Evolutionary conservation across 1,284 basidiomycete species (phyloP).

Genomic region (Mycena sp.): DNA sequence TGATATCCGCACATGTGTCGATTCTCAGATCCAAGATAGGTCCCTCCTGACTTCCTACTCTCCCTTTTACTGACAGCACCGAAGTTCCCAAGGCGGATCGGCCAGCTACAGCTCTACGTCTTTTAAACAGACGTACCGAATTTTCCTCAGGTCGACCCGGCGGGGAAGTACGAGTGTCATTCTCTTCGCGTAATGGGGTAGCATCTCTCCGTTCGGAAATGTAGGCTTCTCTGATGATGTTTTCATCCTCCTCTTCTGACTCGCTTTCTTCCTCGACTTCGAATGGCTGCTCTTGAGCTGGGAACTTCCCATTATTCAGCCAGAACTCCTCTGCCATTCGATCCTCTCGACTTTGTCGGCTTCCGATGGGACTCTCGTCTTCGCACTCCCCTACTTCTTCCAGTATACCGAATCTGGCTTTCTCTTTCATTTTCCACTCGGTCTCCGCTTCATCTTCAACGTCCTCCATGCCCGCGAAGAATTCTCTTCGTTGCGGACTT

Average conservation of each 20-base stretch:
- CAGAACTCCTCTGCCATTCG: slow-evolving; percentile 1
- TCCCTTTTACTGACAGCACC: slow-evolving; percentile 26
- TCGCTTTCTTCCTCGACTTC: neutral
- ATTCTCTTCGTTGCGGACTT: no score
- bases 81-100: slow-evolving; percentile 23
- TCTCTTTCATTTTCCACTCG: no score
- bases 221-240: neutral
- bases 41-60: neutral
- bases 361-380: neutral
- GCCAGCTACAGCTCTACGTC: neutral
- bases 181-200: neutral
- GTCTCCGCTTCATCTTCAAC: no score
- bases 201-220: neutral
- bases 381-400: neutral
- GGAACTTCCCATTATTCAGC: slow-evolving; percentile 1
- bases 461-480: no score
- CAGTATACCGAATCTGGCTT: no score
- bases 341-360: neutral
- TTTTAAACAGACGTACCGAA: neutral
- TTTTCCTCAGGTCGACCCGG: neutral
- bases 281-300: neutral
- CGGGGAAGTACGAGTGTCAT: neutral
- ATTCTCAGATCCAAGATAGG: slow-evolving; percentile 23
- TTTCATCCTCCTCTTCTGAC: neutral
- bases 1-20: slow-evolving; percentile 38